Evolutionary conservation across 306 rosid genomes (phyloP).

Genomic region (Cucumis sativus): Cucumber_9930_V3 NC_026656.2:22296501-22297000

Average conservation of each 20-base stretch:
- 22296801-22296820: not conserved
- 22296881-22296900: too few relatives aligned
- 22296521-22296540: constrained; percentile 23
- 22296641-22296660: constrained; percentile 28
- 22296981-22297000: too few relatives aligned
- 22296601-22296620: constrained; percentile 25
- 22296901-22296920: too few relatives aligned
- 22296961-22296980: too few relatives aligned
- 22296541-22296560: constrained; percentile 16
- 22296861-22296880: too few relatives aligned
- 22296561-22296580: constrained; percentile 23
- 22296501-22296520: constrained; percentile 21
- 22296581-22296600: constrained; percentile 23
- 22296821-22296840: not conserved
- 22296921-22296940: too few relatives aligned
- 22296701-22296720: not conserved
- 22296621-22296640: constrained; percentile 23
- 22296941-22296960: too few relatives aligned
- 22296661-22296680: not conserved
- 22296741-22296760: not conserved
- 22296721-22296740: not conserved
- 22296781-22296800: not conserved
- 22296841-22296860: not conserved
- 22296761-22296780: not conserved
- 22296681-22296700: not conserved